phyloP scores from a whole-genome alignment of 2,329 filamentous ascomycete species.

The Arthroderma sp. region DNA sequence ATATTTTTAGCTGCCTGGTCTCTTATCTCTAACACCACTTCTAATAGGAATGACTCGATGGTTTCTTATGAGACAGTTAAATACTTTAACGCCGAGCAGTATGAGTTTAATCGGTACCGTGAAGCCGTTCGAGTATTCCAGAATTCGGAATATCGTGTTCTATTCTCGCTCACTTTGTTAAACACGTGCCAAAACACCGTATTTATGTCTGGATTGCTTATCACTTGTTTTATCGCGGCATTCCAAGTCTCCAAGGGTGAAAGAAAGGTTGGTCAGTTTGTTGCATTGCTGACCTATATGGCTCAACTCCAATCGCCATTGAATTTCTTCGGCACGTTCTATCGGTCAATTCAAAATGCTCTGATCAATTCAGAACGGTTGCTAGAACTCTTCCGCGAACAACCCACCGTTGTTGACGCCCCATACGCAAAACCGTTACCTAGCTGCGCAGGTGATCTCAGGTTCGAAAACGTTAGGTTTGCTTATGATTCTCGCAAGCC shows the following conservation, averaged over 20 bases:
- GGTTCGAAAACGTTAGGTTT: constrained; percentile 81
- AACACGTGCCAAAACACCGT: constrained; percentile 70
- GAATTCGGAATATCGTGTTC: constrained; percentile 59
- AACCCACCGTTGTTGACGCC: constrained; percentile 76
- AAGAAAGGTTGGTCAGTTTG: constrained; percentile 57
- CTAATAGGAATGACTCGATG: constrained; percentile 75
- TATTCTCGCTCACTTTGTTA: constrained; percentile 64
- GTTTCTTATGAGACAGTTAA: constrained; percentile 96
- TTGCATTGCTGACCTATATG: constrained; percentile 62
- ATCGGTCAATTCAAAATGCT: constrained; percentile 85
- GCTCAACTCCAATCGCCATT: constrained; percentile 67
- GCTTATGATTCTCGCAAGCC: constrained; percentile 78
- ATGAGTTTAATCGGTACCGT: constrained; percentile 63
- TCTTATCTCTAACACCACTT: constrained; percentile 5
- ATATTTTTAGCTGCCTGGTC: not conserved
- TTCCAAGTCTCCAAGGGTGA: constrained; percentile 60
- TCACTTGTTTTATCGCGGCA: constrained; percentile 59
- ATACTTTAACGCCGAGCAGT: constrained; percentile 75
- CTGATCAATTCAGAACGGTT: constrained; percentile 96
- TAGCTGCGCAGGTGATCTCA: constrained; percentile 65
- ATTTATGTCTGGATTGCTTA: constrained; percentile 62
- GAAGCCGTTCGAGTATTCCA: constrained; percentile 60
- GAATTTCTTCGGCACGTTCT: constrained; percentile 89
- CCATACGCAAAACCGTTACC: constrained; percentile 50
- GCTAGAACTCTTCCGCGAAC: constrained; percentile 90